Evolutionary conservation across 345 rosid genomes (phyloP), one percentile per base, ranked within the genome.

Genomic region (Clausena lansium): DNA sequence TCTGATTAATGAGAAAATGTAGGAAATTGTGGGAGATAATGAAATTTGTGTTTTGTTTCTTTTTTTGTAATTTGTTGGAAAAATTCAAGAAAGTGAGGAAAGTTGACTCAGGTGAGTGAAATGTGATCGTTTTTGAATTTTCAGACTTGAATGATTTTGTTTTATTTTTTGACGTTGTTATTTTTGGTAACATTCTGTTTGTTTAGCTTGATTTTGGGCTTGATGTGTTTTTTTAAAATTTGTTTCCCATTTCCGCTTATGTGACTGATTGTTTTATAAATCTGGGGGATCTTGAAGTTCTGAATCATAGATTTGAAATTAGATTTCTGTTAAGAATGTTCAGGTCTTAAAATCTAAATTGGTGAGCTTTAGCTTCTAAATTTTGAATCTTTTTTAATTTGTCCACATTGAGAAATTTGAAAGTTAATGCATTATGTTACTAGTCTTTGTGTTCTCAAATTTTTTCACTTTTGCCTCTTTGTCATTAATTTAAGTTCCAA

Each of bases 171-270:
- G 32, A n/a, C 24, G 1, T 24, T 30, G 74, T 47, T 76, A 79
- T 71, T 59, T 79, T 76, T 82, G 85, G 71, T 67, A 76, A 78
- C 79, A 69, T 54, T 70, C 9, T 63, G 65, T 55, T 55, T 66
- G 22, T 52, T 55, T 36, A 27, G 66, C 75, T 75, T 78, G 67
- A 75, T 75, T 41, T 78, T 78, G 68, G 58, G 54, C 60, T 28
- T 67, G 11, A 32, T 22, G 15, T 69, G 24, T 35, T 35, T 36
- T 74, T 33, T 41, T 63, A 30, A 28, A 45, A 10, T 61, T 63
- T 75, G 60, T 32, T 50, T 24, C 77, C 47, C 19, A 41, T 63
- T 30, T 64, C 41, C 63, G 14, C 11, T 13, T 30, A 32, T 11
- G 17, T 50, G 38, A 66, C 8, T 67, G 38, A n/a, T 33, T n/a